Conservation (phyloP, 1,284 basidiomycete genomes). For the Apiotrichum gracile region DNA sequence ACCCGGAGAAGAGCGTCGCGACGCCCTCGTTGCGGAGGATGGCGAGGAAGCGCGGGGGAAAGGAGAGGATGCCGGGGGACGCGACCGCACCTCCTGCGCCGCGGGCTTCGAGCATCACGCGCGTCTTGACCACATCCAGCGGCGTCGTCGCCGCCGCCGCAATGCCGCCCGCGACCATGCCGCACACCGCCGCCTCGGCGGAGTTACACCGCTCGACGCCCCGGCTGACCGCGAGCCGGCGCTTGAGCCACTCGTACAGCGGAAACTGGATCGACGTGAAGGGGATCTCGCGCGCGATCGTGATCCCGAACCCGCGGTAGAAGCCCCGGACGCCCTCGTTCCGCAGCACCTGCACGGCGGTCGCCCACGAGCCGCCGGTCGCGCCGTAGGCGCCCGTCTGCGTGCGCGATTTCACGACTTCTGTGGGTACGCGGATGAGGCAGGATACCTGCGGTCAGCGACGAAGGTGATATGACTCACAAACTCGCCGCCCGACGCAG, state of each 20-base stretch:
- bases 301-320: constrained; percentile 72
- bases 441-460: constrained; percentile 66
- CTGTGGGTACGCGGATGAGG: constrained; percentile 86
- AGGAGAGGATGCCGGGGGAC: constrained; percentile 51
- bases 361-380: constrained; percentile 34
- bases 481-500: constrained; percentile 77
- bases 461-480: constrained; percentile 49
- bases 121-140: constrained; percentile 92
- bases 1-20: constrained; percentile 74
- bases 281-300: constrained; percentile 79
- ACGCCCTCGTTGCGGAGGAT: constrained; percentile 72
- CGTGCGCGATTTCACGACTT: constrained; percentile 82
- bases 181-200: constrained; percentile 84
- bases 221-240: constrained; percentile 51
- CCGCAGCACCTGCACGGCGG: constrained; percentile 51
- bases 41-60: constrained; percentile 54
- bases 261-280: constrained; percentile 98
- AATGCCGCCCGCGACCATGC: constrained; percentile 81
- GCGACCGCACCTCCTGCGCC: constrained; percentile 16
- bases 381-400: constrained; percentile 67
- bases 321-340: constrained; percentile 64
- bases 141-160: constrained; percentile 91
- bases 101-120: constrained; percentile 84
- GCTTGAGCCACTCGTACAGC: constrained; percentile 84
- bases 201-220: constrained; percentile 57